Conservation (phyloP, 352 stramenopile species). For the Phytophthora pini region DNA sequence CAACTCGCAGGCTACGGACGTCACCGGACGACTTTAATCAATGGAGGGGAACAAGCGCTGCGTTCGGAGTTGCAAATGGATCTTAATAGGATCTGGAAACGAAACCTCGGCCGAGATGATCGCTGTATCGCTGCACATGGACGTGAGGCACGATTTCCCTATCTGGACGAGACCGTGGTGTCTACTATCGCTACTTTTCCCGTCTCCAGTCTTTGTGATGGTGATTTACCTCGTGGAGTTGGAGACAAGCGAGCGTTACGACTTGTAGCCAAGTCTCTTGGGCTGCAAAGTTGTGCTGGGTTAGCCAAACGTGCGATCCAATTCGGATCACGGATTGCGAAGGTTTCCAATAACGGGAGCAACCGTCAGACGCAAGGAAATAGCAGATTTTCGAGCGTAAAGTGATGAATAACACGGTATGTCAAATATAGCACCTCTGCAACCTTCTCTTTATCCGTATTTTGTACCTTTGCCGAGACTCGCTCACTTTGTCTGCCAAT, state of each 20-base stretch:
- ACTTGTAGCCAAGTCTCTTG: slow-evolving; percentile 73
- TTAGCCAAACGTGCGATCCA: slow-evolving; percentile 96
- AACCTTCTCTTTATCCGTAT: no score
- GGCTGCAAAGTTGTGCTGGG: slow-evolving; percentile 59
- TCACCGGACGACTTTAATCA: slow-evolving; percentile 89
- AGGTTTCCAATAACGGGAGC: slow-evolving; percentile 81
- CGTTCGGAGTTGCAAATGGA: slow-evolving; percentile 89
- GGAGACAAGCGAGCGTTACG: slow-evolving; percentile 94
- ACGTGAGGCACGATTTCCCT: slow-evolving; percentile 95
- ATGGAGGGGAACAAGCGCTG: slow-evolving; percentile 62
- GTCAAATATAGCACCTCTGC: not conserved
- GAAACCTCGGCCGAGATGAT: slow-evolving; percentile 97
- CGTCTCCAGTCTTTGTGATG: slow-evolving; percentile 81
- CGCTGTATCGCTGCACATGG: slow-evolving; percentile 92
- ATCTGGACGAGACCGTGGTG: slow-evolving; percentile 94
- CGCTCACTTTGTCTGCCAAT: no score
- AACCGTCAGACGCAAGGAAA: slow-evolving; percentile 60
- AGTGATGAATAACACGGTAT: slow-evolving; percentile 1
- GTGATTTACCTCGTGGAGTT: slow-evolving; percentile 70
- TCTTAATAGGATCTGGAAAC: slow-evolving; percentile 92
- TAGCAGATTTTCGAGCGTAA: slow-evolving; percentile 39
- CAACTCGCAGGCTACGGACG: slow-evolving; percentile 95
- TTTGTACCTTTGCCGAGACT: no score
- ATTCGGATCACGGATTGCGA: slow-evolving; percentile 93
- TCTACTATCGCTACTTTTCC: slow-evolving; percentile 71